Evolutionary conservation across 306 rosid species (phyloP).

Genomic region (Trifolium dubium): DNA sequence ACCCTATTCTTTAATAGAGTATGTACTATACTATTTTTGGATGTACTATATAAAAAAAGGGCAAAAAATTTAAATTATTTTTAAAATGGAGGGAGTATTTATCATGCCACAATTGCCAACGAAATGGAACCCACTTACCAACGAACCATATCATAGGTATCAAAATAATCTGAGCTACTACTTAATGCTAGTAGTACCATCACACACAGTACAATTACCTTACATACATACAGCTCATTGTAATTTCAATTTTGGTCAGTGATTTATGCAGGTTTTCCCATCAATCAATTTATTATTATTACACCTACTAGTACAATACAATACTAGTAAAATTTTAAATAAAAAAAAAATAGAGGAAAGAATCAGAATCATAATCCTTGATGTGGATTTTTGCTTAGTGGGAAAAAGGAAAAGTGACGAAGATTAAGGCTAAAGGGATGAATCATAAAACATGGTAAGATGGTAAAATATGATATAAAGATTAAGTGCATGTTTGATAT

Average conservation of each 20-base stretch:
- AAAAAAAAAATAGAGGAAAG: neutral
- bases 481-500: no score
- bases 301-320: neutral
- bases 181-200: constrained; percentile 32
- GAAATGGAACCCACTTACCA: constrained; percentile 58
- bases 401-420: constrained; percentile 48
- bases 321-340: neutral
- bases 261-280: constrained; percentile 40
- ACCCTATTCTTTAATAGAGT: no score
- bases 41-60: no score
- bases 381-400: constrained; percentile 34
- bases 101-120: constrained; percentile 31
- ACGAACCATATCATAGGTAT: constrained; percentile 44
- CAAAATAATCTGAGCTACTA: constrained; percentile 45
- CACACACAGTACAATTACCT: constrained; percentile 29
- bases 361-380: neutral
- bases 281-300: constrained; percentile 19
- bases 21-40: no score
- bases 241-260: constrained; percentile 28
- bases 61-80: no score
- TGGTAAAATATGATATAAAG: constrained; percentile 11
- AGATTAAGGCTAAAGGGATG: constrained; percentile 64
- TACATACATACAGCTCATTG: constrained; percentile 39
- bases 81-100: no score
- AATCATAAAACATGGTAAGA: constrained; percentile 28